These are phyloP conservation scores for Fonsecaea multimorphosa DNA, from an alignment of 2,329 filamentous ascomycete species.

Conservation along the genomic window DNA sequence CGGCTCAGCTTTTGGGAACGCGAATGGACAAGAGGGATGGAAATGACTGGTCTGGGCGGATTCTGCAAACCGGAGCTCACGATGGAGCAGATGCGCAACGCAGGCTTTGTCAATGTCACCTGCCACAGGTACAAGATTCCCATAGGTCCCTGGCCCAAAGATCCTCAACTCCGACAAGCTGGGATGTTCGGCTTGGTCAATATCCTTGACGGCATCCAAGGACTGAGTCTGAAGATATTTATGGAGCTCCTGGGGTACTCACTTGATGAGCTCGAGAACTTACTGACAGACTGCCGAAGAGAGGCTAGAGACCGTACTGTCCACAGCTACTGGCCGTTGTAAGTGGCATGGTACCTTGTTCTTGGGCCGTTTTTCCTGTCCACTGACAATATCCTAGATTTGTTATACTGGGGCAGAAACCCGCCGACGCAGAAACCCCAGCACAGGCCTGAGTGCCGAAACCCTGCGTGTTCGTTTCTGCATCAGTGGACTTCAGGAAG, in stretches of 20 bases:
- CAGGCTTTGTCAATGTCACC: conserved; percentile 39
- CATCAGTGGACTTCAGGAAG: background rate
- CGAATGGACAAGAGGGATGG: conserved; percentile 28
- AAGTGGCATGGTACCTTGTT: background rate
- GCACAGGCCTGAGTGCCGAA: background rate
- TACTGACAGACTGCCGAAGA: conserved; percentile 34
- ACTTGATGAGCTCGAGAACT: conserved; percentile 36
- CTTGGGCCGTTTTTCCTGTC: background rate
- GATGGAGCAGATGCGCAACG: conserved; percentile 39
- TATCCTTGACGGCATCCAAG: conserved; percentile 29
- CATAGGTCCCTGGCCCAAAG: conserved; percentile 44
- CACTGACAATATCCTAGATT: conserved; percentile 6
- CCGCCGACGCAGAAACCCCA: background rate
- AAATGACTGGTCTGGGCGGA: conserved; percentile 19
- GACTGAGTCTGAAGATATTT: conserved; percentile 36
- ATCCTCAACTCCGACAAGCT: conserved; percentile 41
- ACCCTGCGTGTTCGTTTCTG: background rate
- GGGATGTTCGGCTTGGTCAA: conserved; percentile 27
- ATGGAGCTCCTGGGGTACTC: conserved; percentile 41
- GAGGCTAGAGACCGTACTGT: conserved; percentile 24
- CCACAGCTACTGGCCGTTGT: conserved; percentile 28
- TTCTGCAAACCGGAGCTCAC: conserved; percentile 22
- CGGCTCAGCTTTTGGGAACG: conserved; percentile 26
- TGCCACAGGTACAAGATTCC: conserved; percentile 32
- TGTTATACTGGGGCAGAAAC: conserved; percentile 12